Conservation (phyloP, 768 basidiomycete genomes). For the Kwoniella heveanensis region DNA sequence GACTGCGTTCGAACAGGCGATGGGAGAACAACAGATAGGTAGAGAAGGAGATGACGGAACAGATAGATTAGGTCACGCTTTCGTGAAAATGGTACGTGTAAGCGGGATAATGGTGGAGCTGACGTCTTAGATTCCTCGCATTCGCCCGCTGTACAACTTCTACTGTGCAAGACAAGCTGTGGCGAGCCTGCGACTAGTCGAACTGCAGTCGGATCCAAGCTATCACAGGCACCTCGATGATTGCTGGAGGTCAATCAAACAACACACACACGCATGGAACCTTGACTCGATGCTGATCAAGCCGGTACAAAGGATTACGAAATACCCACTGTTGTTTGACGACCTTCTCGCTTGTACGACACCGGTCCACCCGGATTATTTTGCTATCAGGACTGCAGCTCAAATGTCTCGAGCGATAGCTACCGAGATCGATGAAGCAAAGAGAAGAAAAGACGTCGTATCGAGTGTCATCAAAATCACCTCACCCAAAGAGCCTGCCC, state of each 20-base stretch:
- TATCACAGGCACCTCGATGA: constrained; percentile 50
- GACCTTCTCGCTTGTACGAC: constrained; percentile 54
- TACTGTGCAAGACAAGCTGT: constrained; percentile 55
- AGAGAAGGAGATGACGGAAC: constrained; percentile 39
- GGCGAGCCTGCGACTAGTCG: constrained; percentile 50
- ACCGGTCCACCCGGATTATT: constrained; percentile 56
- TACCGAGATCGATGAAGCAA: constrained; percentile 70
- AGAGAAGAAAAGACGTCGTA: constrained; percentile 70
- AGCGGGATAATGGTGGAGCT: not conserved
- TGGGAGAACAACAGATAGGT: constrained; percentile 41
- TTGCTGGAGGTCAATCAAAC: constrained; percentile 53
- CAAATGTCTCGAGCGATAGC: constrained; percentile 57
- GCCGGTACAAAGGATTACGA: constrained; percentile 56
- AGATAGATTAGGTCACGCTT: constrained; percentile 52
- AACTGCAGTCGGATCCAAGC: constrained; percentile 45
- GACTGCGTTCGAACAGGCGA: constrained; percentile 44
- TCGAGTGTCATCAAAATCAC: constrained; percentile 39
- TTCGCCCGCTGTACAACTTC: constrained; percentile 50
- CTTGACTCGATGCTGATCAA: constrained; percentile 57
- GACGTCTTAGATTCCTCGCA: constrained; percentile 40
- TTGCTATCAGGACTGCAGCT: constrained; percentile 58
- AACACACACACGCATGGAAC: constrained; percentile 57
- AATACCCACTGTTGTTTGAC: constrained; percentile 55
- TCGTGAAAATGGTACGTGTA: constrained; percentile 44
- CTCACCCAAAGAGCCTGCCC: not conserved